Evolutionary conservation across 129 eudicot species (phyloP), one percentile per base, ranked within the genome.

Genomic region (Gnaphalium uliginosum): DNA sequence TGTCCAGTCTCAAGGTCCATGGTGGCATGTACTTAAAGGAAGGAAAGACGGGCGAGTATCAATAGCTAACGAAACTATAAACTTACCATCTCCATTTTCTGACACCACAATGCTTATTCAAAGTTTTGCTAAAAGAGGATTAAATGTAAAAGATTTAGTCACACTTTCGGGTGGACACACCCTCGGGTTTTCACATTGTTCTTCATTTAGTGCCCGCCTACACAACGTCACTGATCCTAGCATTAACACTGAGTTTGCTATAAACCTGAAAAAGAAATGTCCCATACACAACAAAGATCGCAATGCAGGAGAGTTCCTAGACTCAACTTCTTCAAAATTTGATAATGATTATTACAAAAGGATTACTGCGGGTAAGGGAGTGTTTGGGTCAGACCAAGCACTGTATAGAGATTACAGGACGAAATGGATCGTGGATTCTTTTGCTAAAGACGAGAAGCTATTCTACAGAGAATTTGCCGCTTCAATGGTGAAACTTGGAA

Each of bases 81-180:
- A 79, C 62, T 77, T 92, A 21, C 98, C 96, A 50, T 69, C 98
- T 2, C 96, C 98, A 60, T 72, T 84, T 73, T 87, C 84, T 68
- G 89, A 89, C 77, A 46, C 81, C 18, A 87, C 92, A 25, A 84
- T 85, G 32, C 96, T 92, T 0, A 83, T 86, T 59, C 90, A 89
- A 27, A 81, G 86, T 85, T 92, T 89, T 53, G 79, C 90, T 18
- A 83, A 83, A 41, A 83, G 90, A 68, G 90, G 94, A 14, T 83
- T 92, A 54, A 76, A 79, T 51, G 63, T 85, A 41, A 88, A 86
- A 68, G 96, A 92, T 58, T 72, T 92, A 81, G 94, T 92, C 14
- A 80, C 96, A 35, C 94, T 89, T 50, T 92, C 93, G 8, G 96
- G 95, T 27, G 96, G 92, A 80, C 98, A 92, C 78, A 87, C 96